Conservation (phyloP, 257 asterid genomes). For the Solanum chiquidenum region DNA sequence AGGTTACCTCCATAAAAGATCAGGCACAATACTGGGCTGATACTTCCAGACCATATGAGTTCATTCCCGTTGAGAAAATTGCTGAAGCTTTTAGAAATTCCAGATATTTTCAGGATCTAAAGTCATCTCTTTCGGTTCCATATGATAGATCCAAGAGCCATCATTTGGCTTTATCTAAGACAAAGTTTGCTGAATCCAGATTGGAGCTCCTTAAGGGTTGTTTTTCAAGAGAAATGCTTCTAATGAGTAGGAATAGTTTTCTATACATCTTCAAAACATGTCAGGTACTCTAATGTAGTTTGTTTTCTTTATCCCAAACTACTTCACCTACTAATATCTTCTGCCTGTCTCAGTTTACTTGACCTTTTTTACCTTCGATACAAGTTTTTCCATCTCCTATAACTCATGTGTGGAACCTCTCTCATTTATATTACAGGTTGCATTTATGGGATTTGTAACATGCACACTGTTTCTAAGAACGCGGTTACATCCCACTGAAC, state of each 20-base stretch:
- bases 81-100: conserved; percentile 66
- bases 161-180: conserved; percentile 51
- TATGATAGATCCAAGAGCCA: conserved; percentile 56
- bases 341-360: not conserved
- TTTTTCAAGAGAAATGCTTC: conserved; percentile 64
- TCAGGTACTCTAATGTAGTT: conserved; percentile 42
- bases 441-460: conserved; percentile 64
- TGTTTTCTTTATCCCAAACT: not conserved
- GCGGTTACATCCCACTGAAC: conserved; percentile 54
- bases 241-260: conserved; percentile 55
- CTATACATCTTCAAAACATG: conserved; percentile 64
- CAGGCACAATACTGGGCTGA: conserved; percentile 86
- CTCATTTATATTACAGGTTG: conserved; percentile 43
- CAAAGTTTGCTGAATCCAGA: conserved; percentile 46
- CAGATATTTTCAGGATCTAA: conserved; percentile 37
- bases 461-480: conserved; percentile 73
- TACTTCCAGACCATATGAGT: conserved; percentile 52
- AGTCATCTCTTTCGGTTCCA: conserved; percentile 33
- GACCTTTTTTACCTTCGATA: not conserved
- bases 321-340: not conserved
- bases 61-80: conserved; percentile 50
- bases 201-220: conserved; percentile 73
- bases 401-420: not conserved
- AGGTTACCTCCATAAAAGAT: conserved; percentile 84
- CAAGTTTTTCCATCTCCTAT: not conserved